A percentile compares a stretch with the other conserved stretches of the same genome.
phyloP scores from a whole-genome alignment of 2,329 filamentous ascomycete genomes.

The Pseudogymnoascus sp. region DNA sequence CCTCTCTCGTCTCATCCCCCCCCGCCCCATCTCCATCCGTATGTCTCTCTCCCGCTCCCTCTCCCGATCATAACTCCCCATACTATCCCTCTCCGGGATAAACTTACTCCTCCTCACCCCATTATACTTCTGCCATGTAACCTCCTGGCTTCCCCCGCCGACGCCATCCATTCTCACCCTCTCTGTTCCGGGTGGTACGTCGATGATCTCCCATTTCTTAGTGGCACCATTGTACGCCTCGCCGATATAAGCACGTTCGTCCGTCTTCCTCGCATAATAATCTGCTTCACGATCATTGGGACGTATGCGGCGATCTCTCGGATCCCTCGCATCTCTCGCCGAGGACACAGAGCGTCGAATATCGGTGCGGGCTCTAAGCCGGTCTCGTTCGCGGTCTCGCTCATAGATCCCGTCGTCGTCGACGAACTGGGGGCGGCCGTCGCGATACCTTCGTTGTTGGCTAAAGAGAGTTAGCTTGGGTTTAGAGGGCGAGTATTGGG shows the following conservation, averaged over 20 bases:
- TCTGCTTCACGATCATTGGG: constrained; percentile 46
- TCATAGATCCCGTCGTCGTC: constrained; percentile 65
- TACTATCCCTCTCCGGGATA: constrained; percentile 47
- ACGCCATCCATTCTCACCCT: constrained; percentile 75
- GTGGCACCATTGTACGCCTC: constrained; percentile 71
- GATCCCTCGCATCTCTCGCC: constrained; percentile 38
- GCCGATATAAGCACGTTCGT: constrained; percentile 62
- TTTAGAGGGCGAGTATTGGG: neutral
- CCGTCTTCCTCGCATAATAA: constrained; percentile 60
- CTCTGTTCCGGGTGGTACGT: constrained; percentile 77
- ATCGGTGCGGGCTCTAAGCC: constrained; percentile 35
- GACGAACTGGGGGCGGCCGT: constrained; percentile 38
- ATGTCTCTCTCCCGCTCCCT: constrained; percentile 12
- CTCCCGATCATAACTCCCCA: constrained; percentile 2
- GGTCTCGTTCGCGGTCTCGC: constrained; percentile 46
- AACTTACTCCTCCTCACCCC: constrained; percentile 71
- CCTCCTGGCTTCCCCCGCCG: constrained; percentile 68
- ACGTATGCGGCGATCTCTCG: constrained; percentile 28
- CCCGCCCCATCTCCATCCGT: constrained; percentile 10
- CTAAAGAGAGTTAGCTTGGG: neutral
- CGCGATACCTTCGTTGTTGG: constrained; percentile 23
- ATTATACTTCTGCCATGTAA: constrained; percentile 73
- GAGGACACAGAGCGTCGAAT: constrained; percentile 34
- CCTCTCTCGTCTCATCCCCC: constrained; percentile 9
- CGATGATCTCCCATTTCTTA: constrained; percentile 73